phyloP scores from a whole-genome alignment of 345 rosid species.

The Syzygium jambos region DNA sequence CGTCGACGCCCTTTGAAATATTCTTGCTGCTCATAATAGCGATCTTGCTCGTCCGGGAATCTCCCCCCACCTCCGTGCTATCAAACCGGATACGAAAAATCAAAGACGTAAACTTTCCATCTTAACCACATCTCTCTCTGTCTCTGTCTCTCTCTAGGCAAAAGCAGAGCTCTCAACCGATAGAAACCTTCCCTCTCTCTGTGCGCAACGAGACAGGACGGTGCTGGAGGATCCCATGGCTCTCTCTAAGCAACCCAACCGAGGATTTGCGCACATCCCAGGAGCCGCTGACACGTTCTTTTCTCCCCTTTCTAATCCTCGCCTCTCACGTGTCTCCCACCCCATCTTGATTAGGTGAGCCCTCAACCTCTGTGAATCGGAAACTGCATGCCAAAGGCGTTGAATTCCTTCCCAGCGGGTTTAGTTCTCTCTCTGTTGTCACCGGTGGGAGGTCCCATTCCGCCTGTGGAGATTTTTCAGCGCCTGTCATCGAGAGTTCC shows the following conservation, averaged over 20 bases:
- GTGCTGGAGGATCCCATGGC: background rate
- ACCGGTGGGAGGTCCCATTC: slow-evolving; percentile 50
- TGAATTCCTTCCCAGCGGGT: slow-evolving; percentile 6
- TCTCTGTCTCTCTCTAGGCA: background rate
- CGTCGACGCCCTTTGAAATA: background rate
- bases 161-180: background rate
- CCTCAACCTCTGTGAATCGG: slow-evolving; percentile 21
- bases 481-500: slow-evolving; percentile 22
- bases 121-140: background rate
- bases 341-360: background rate
- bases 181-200: background rate
- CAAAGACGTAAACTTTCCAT: slow-evolving; percentile 14
- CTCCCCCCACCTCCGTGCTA: background rate
- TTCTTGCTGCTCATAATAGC: background rate
- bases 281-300: slow-evolving; percentile 55
- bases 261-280: background rate
- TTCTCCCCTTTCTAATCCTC: slow-evolving; percentile 19
- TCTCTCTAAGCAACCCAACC: background rate
- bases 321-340: background rate
- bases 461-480: slow-evolving; percentile 31
- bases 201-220: slow-evolving; percentile 17
- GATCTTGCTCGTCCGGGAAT: background rate
- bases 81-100: background rate
- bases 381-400: slow-evolving; percentile 8
- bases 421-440: slow-evolving; percentile 4